A percentile compares a stretch with the other conserved stretches of the same genome.
phyloP scores from a whole-genome alignment of 1,139 yeast genomes.

The Magnusiomyces fungicola region DNA sequence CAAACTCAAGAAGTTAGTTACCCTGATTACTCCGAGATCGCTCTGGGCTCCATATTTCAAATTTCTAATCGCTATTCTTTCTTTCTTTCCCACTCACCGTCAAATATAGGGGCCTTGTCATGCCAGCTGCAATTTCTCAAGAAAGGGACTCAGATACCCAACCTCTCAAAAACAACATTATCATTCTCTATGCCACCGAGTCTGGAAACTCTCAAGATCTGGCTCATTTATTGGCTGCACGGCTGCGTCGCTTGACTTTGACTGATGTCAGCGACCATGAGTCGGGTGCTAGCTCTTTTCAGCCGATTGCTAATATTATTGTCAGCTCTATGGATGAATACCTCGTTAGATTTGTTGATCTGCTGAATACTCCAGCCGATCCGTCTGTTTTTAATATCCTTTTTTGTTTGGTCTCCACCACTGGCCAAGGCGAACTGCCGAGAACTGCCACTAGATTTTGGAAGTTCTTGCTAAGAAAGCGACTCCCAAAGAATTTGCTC shows the following conservation, averaged over 20 bases:
- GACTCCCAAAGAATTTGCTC: constrained; percentile 52
- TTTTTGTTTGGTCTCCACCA: constrained; percentile 79
- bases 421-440: constrained; percentile 95
- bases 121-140: background rate
- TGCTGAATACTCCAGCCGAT: constrained; percentile 30
- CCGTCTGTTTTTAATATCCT: constrained; percentile 38
- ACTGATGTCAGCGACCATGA: background rate
- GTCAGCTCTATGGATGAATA: constrained; percentile 52
- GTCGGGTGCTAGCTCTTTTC: background rate
- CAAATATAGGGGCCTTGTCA: too few species aligned
- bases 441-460: constrained; percentile 65
- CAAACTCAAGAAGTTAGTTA: too few species aligned
- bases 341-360: constrained; percentile 4
- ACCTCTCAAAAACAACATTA: constrained; percentile 4
- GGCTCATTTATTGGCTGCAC: constrained; percentile 56
- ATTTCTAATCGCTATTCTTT: too few species aligned
- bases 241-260: constrained; percentile 42
- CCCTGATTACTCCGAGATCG: too few species aligned
- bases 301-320: background rate
- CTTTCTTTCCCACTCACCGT: too few species aligned
- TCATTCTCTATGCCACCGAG: constrained; percentile 78
- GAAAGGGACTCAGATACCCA: too few species aligned
- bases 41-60: too few species aligned
- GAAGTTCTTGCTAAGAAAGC: constrained; percentile 61
- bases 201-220: constrained; percentile 89